Base-by-base conservation (phyloP, 2,329 filamentous ascomycete genomes). In the Hypoxylon sp. region DNA sequence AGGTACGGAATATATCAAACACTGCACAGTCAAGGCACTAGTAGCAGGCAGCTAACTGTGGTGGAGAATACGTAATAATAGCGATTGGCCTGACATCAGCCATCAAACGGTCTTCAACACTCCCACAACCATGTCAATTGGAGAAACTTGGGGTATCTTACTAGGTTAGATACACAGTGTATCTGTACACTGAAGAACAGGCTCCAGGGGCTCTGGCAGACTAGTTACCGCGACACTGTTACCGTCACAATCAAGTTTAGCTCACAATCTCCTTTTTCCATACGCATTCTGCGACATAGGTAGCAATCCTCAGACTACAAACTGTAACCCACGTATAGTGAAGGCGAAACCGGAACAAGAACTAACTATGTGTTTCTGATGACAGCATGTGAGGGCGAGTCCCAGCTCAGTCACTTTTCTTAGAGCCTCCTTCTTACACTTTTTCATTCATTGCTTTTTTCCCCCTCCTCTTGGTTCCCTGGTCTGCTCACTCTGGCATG, bases 401-500 rank as follows among this genome's bases (percentile, higher is more conserved):
- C 47, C 46, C 24, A 56, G 17, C 34, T 56, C 24, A 11, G 24
- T n/a, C 37, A 22, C 20, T 20, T 15, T 44, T 32, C 20, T 47
- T 8, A 56, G 24, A 56, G n/a, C 24, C 44, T 19, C 26, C 52
- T 53, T 6, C n/a, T 44, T 30, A 11, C 37, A 43, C 6, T 41
- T 19, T 58, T 15, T 50, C 39, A 49, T 13, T 20, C 24, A 28
- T 49, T 26, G 22, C 22, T 52, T 52, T 51, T 39, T 26, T 26
- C n/a, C n/a, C n/a, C n/a, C n/a, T n/a, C n/a, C n/a, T 26, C 24
- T 26, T 26, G 24, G 24, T 26, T 4, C 24, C 7, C 7, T 26
- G 24, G 48, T 39, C 39, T 39, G 49, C 64, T 57, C 51, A 55
- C 41, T 65, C 59, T 73, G 72, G 73, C 65, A 76, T 76, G 74